A percentile compares a stretch with the other conserved stretches of the same genome.
These are phyloP conservation scores for Phlebiopsis flavidoalba DNA, from an alignment of 768 basidiomycete species.

Conservation along the genomic window DNA sequence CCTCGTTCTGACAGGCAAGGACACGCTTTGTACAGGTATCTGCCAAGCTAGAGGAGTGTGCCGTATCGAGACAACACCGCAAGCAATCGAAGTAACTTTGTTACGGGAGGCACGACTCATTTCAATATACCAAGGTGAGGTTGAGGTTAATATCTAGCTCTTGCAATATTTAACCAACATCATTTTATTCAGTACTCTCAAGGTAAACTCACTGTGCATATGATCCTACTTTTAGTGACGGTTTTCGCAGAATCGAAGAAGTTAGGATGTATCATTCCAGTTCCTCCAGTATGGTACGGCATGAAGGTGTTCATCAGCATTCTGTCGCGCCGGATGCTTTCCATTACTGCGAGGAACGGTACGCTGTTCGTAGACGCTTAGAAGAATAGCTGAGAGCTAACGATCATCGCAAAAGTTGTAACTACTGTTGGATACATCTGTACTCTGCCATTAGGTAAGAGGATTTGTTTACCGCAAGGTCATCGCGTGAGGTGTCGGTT, in stretches of 20 bases:
- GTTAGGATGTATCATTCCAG: conserved; percentile 41
- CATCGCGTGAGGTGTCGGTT: too few species aligned
- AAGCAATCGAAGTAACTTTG: conserved; percentile 58
- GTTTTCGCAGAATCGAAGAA: conserved; percentile 42
- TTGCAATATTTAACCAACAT: not conserved
- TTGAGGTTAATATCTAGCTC: not conserved
- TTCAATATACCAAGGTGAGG: conserved; percentile 58
- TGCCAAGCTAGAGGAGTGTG: conserved; percentile 49
- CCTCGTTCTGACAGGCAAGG: conserved; percentile 35
- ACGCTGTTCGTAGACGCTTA: conserved; percentile 3
- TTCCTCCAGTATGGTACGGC: conserved; percentile 37
- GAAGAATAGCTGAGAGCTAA: not conserved
- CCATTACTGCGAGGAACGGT: conserved; percentile 53
- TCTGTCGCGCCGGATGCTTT: conserved; percentile 37
- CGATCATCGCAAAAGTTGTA: conserved; percentile 34
- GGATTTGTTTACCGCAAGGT: too few species aligned
- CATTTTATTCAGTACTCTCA: conserved; percentile 41
- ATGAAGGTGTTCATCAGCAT: conserved; percentile 46
- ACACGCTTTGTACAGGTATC: conserved; percentile 38
- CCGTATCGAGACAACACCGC: conserved; percentile 52
- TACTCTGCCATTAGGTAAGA: conserved; percentile 47
- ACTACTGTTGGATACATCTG: conserved; percentile 56
- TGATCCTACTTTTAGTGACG: not conserved
- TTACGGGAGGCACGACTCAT: conserved; percentile 56
- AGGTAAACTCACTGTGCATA: conserved; percentile 26